These are phyloP conservation scores for Dillenia turbinata DNA, from an alignment of 164 flowering plant genomes.

Conservation along the genomic window DNA sequence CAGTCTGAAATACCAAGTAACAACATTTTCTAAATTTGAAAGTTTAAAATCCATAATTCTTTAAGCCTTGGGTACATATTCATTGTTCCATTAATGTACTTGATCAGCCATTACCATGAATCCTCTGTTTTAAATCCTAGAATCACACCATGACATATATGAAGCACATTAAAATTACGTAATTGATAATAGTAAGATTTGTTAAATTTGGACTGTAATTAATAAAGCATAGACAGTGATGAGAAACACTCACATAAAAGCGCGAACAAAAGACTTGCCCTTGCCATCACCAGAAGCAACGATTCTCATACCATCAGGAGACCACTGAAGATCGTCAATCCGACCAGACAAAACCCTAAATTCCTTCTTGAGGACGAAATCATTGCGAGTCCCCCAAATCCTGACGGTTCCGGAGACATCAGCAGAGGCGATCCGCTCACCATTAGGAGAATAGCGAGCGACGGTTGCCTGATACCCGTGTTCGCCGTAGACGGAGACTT, in stretches of 20 bases:
- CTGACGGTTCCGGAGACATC: constrained; percentile 87
- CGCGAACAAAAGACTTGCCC: constrained; percentile 88
- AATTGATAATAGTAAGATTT: no score
- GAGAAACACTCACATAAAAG: constrained; percentile 64
- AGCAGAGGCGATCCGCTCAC: constrained; percentile 99
- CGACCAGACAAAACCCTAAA: constrained; percentile 82
- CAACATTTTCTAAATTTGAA: no score
- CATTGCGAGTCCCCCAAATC: constrained; percentile 84
- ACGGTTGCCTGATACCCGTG: constrained; percentile 89
- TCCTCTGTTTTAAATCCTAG: no score
- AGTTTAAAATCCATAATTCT: no score
- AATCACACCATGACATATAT: no score
- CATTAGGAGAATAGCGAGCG: constrained; percentile 91
- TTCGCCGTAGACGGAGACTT: constrained; percentile 73
- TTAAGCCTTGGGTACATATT: no score
- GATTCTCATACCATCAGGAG: constrained; percentile 76
- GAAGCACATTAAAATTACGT: no score
- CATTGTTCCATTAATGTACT: no score
- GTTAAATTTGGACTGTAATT: no score
- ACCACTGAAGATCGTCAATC: constrained; percentile 98
- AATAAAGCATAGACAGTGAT: no score
- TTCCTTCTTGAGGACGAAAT: constrained; percentile 77
- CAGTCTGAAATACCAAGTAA: no score
- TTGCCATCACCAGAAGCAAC: constrained; percentile 95
- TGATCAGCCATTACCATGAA: no score